These are phyloP conservation scores for Camillea tinctor DNA, from an alignment of 2,329 filamentous ascomycete genomes.

Conservation along the genomic window DNA sequence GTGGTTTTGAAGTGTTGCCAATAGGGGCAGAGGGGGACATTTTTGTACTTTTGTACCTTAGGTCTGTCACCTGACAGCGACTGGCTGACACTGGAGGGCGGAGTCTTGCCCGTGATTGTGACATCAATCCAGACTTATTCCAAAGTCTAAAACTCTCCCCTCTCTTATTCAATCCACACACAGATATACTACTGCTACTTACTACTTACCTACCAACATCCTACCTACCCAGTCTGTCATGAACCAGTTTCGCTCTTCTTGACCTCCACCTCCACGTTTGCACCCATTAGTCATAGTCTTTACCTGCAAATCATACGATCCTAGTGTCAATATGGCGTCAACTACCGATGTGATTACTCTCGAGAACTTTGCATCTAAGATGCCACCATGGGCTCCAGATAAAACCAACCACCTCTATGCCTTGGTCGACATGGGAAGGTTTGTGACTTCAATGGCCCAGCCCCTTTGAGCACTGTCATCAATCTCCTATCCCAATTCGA, in stretches of 20 bases:
- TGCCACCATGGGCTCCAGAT: constrained; percentile 48
- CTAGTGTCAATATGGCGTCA: constrained; percentile 29
- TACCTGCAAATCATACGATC: background rate
- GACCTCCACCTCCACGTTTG: background rate
- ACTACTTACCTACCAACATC: background rate
- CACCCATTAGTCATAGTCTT: background rate
- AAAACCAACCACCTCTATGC: constrained; percentile 52
- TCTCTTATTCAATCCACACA: background rate
- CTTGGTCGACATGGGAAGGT: constrained; percentile 62
- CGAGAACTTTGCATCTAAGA: constrained; percentile 47
- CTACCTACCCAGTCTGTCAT: background rate
- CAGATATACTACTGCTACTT: background rate
- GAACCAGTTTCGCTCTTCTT: background rate
- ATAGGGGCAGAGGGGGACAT: background rate
- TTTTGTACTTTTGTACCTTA: background rate
- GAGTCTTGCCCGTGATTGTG: background rate
- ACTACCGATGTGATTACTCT: constrained; percentile 48
- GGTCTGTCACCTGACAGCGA: too few species aligned
- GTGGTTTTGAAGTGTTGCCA: background rate
- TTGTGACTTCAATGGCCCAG: constrained; percentile 18
- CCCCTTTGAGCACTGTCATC: constrained; percentile 8
- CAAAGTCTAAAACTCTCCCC: background rate
- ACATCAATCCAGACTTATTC: background rate
- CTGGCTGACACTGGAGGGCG: too few species aligned
- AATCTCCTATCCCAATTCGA: background rate